Conservation (phyloP, 2,329 filamentous ascomycete species). For the Aotearoamyces nothofagi region DNA sequence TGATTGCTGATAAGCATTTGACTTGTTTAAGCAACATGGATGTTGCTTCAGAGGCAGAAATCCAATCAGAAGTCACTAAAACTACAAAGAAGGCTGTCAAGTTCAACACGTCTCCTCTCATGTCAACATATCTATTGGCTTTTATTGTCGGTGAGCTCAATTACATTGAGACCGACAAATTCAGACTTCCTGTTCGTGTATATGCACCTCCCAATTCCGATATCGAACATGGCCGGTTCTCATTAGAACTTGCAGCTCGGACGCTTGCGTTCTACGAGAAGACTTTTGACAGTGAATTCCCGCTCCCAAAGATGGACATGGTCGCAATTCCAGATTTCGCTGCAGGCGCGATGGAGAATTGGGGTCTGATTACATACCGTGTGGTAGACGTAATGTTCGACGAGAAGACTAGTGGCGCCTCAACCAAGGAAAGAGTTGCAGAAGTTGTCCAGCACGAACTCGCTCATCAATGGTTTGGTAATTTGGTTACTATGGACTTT, state of each 20-base stretch:
- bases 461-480: slow-evolving; percentile 97
- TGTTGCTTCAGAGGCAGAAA: slow-evolving; percentile 62
- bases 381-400: slow-evolving; percentile 84
- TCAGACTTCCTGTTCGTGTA: slow-evolving; percentile 85
- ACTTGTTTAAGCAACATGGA: slow-evolving; percentile 98
- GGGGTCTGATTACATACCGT: slow-evolving; percentile 90
- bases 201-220: slow-evolving; percentile 83
- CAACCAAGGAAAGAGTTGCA: slow-evolving; percentile 81
- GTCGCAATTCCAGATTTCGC: slow-evolving; percentile 92
- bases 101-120: slow-evolving; percentile 82
- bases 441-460: slow-evolving; percentile 95
- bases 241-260: slow-evolving; percentile 73
- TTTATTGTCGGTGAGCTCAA: slow-evolving; percentile 92
- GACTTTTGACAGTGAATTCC: slow-evolving; percentile 77
- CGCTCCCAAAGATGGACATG: slow-evolving; percentile 91
- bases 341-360: slow-evolving; percentile 96
- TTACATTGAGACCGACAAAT: slow-evolving; percentile 80
- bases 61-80: slow-evolving; percentile 46
- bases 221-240: slow-evolving; percentile 84
- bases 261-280: slow-evolving; percentile 93
- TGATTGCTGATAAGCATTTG: slow-evolving; percentile 78
- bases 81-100: slow-evolving; percentile 70
- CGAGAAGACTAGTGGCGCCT: slow-evolving; percentile 79
- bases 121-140: slow-evolving; percentile 92
- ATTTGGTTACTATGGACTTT: slow-evolving; percentile 96